Evolutionary conservation across 2,329 filamentous ascomycete genomes (phyloP).

Genomic region (Fusarium albidum): DNA sequence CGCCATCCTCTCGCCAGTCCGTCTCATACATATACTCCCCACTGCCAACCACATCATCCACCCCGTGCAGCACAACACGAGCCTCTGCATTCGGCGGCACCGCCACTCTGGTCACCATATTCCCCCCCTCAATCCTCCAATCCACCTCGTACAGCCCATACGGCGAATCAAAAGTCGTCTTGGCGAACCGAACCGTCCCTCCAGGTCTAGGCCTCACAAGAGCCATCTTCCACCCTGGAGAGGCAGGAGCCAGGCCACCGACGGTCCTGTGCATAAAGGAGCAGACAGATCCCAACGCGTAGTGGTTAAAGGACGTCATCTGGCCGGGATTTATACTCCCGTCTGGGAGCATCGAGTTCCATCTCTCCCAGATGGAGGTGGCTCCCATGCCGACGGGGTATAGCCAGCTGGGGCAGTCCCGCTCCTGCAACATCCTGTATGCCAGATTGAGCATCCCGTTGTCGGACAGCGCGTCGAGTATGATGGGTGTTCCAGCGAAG

Average conservation of each 20-base stretch:
- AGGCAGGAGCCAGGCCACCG: not conserved
- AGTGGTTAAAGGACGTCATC: conserved; percentile 61
- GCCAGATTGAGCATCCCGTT: conserved; percentile 42
- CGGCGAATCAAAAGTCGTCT: conserved; percentile 3
- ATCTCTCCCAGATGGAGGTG: conserved; percentile 60
- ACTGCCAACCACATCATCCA: conserved; percentile 7
- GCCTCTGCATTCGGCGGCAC: conserved; percentile 11
- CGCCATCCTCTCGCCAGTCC: not conserved
- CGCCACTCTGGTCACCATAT: conserved; percentile 2
- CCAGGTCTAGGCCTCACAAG: conserved; percentile 1
- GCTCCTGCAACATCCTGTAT: conserved; percentile 57
- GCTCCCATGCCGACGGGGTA: conserved; percentile 56
- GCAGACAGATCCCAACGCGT: conserved; percentile 55
- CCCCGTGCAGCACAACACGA: not conserved
- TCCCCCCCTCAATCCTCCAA: conserved; percentile 1
- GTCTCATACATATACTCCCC: conserved; percentile 9
- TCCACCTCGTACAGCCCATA: conserved; percentile 10
- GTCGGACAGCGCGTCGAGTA: conserved; percentile 44
- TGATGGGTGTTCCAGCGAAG: conserved; percentile 52
- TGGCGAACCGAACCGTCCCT: conserved; percentile 7
- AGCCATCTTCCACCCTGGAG: not conserved
- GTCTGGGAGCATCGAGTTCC: conserved; percentile 55
- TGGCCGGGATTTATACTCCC: conserved; percentile 53
- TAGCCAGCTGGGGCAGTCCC: conserved; percentile 54
- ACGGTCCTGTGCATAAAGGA: not conserved